Conservation (phyloP, 768 basidiomycete genomes). For the Leucosporidium creatinivorum region DNA sequence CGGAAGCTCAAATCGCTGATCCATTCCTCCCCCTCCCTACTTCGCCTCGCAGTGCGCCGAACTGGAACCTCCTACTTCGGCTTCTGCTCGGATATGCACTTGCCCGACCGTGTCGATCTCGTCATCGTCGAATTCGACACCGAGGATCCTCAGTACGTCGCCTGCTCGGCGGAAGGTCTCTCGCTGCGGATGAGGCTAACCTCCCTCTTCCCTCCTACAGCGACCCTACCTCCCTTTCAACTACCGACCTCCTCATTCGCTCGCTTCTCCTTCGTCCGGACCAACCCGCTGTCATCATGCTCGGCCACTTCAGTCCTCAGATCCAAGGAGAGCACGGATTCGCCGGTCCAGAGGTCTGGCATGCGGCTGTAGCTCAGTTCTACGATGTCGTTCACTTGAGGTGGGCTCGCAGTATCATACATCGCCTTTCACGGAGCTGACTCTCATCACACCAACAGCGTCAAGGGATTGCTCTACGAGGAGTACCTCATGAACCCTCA, state of each 20-base stretch:
- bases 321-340: constrained; percentile 70
- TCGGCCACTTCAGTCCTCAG: constrained; percentile 94
- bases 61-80: constrained; percentile 92
- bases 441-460: constrained; percentile 44
- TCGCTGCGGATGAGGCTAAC: background rate
- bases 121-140: constrained; percentile 92
- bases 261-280: constrained; percentile 84
- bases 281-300: constrained; percentile 80
- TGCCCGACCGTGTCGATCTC: constrained; percentile 88
- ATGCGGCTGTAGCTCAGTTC: constrained; percentile 85
- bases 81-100: constrained; percentile 84
- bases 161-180: background rate
- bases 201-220: constrained; percentile 43
- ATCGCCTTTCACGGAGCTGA: background rate
- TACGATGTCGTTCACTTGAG: constrained; percentile 92
- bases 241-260: constrained; percentile 87
- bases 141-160: constrained; percentile 73
- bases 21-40: background rate
- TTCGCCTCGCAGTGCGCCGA: constrained; percentile 53
- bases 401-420: constrained; percentile 39
- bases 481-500: constrained; percentile 68
- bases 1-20: background rate
- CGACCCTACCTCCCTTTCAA: constrained; percentile 60
- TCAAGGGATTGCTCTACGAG: constrained; percentile 73
- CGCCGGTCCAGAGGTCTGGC: constrained; percentile 81